Conservation (phyloP, 768 basidiomycete species). For the Candolleomyces aberdarensis region DNA sequence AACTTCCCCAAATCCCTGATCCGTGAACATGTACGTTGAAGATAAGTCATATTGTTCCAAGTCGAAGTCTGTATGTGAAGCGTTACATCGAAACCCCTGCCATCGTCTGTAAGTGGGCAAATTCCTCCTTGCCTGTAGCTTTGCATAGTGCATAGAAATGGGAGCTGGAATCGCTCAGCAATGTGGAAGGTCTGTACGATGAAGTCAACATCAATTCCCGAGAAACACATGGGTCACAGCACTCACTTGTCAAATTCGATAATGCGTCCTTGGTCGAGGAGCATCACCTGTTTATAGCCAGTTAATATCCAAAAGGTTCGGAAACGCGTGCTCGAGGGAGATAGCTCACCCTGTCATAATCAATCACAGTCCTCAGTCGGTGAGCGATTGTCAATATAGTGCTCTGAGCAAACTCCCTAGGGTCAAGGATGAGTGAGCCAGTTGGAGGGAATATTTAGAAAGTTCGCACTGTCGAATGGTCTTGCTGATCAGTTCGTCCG, state of each 20-base stretch:
- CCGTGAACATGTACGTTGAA: background rate
- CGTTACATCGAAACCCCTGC: constrained; percentile 38
- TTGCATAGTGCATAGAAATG: constrained; percentile 68
- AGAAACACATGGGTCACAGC: background rate
- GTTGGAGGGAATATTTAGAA: background rate
- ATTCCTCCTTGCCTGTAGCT: constrained; percentile 72
- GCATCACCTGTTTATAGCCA: constrained; percentile 51
- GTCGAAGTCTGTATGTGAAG: background rate
- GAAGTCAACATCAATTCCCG: background rate
- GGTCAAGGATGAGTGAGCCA: background rate
- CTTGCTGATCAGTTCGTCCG: constrained; percentile 82
- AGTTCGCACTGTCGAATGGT: constrained; percentile 70
- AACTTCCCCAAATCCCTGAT: too few species aligned
- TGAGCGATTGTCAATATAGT: constrained; percentile 90
- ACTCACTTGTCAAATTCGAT: constrained; percentile 66
- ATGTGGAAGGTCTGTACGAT: constrained; percentile 41
- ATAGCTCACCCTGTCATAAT: constrained; percentile 69
- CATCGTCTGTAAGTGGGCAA: constrained; percentile 64
- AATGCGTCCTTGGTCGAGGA: constrained; percentile 76
- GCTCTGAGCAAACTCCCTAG: constrained; percentile 73
- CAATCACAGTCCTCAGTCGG: constrained; percentile 74
- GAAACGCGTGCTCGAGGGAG: background rate
- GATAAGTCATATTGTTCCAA: background rate
- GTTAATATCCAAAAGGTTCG: background rate
- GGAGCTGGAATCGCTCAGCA: constrained; percentile 55